A percentile compares a stretch with the other conserved stretches of the same genome.
Conservation (phyloP, 2,329 filamentous ascomycete genomes). For the Hypoxylon sp. region DNA sequence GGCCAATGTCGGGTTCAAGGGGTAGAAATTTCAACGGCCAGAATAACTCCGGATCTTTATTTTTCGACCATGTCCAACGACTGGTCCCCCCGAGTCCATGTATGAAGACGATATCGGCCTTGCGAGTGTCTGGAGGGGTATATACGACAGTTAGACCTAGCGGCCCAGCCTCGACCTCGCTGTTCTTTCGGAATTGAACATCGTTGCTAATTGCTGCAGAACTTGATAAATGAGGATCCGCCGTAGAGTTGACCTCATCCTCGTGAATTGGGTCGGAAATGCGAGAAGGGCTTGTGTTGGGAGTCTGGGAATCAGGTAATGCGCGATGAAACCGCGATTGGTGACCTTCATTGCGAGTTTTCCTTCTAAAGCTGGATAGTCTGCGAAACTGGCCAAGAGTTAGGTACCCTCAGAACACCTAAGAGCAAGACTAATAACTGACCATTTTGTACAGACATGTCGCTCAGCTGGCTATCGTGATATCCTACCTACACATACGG, state of each 20-base stretch:
- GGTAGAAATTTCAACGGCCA: slow-evolving; percentile 55
- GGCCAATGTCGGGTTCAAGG: slow-evolving; percentile 48
- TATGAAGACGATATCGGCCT: slow-evolving; percentile 54
- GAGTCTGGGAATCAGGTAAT: slow-evolving; percentile 2
- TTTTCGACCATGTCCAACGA: slow-evolving; percentile 52
- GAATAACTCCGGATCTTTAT: slow-evolving; percentile 49
- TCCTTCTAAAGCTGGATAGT: not conserved
- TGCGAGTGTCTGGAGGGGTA: slow-evolving; percentile 36
- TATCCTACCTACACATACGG: not conserved
- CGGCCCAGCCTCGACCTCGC: slow-evolving; percentile 19
- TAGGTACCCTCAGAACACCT: not conserved
- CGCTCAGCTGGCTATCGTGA: not conserved
- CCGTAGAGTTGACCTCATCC: not conserved
- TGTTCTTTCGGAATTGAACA: not conserved
- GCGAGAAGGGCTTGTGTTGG: not conserved
- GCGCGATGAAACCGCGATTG: not conserved
- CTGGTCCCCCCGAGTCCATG: slow-evolving; percentile 56
- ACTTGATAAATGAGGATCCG: not conserved
- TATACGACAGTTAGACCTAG: slow-evolving; percentile 43
- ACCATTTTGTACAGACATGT: not conserved
- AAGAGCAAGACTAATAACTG: not conserved
- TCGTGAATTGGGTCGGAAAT: not conserved
- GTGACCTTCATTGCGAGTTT: too few species aligned
- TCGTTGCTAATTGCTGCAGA: not conserved
- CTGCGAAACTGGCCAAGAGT: not conserved